Percentiles rank a stretch among this genome's conserved stretches.
Conservation (phyloP, 495 filamentous ascomycete species). For the Aspergillus saccharolyticus region DNA sequence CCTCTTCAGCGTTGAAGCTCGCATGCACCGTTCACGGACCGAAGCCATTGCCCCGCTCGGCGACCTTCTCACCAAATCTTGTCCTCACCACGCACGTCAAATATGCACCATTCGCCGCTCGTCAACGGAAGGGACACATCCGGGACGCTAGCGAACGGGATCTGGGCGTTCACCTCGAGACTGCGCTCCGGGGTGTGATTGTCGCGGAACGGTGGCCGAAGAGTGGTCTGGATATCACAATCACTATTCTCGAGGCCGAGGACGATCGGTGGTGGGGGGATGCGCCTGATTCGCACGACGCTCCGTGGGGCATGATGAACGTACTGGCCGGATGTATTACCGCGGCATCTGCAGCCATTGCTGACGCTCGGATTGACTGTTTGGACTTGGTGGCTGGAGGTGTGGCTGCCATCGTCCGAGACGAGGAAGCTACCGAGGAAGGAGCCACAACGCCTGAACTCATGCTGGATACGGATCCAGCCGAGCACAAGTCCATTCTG, state of each 20-base stretch:
- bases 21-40: slow-evolving; percentile 91
- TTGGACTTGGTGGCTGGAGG: slow-evolving; percentile 87
- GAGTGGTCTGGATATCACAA: slow-evolving; percentile 84
- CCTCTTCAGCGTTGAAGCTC: slow-evolving; percentile 71
- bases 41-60: slow-evolving; percentile 80
- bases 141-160: slow-evolving; percentile 84
- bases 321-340: slow-evolving; percentile 90
- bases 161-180: slow-evolving; percentile 84
- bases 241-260: slow-evolving; percentile 91
- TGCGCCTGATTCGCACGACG: slow-evolving; percentile 40
- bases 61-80: slow-evolving; percentile 83
- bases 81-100: slow-evolving; percentile 90
- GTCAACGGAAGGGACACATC: slow-evolving; percentile 75
- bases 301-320: slow-evolving; percentile 78
- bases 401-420: slow-evolving; percentile 70
- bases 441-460: slow-evolving; percentile 40
- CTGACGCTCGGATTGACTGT: slow-evolving; percentile 93
- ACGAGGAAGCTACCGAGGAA: slow-evolving; percentile 30
- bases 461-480: slow-evolving; percentile 78
- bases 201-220: slow-evolving; percentile 95
- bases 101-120: slow-evolving; percentile 89
- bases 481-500: slow-evolving; percentile 64
- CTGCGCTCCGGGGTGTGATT: slow-evolving; percentile 80
- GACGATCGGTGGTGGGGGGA: slow-evolving; percentile 62
- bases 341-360: slow-evolving; percentile 89